These are phyloP conservation scores for Phaeodactylum tricornutum DNA, from an alignment of 108 stramenopile genomes.

Conservation along the genomic window DNA sequence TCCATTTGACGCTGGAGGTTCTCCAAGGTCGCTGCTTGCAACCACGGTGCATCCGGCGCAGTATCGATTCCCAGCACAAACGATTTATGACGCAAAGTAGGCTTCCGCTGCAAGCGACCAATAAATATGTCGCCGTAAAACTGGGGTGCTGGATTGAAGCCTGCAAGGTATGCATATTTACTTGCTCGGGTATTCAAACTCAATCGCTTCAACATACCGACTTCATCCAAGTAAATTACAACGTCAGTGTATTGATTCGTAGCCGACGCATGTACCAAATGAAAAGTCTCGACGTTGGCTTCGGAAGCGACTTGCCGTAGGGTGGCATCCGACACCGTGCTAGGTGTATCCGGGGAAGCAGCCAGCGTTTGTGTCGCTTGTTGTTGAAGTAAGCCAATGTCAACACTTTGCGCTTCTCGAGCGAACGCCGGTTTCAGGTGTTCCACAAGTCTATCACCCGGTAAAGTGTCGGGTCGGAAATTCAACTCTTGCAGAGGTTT, in stretches of 20 bases:
- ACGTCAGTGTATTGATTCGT: slow-evolving; percentile 53
- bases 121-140: slow-evolving; percentile 81
- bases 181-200: slow-evolving; percentile 50
- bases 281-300: slow-evolving; percentile 70
- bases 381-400: slow-evolving; percentile 42
- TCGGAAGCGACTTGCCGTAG: slow-evolving; percentile 37
- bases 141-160: slow-evolving; percentile 65
- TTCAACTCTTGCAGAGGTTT: slow-evolving; percentile 35
- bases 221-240: slow-evolving; percentile 76
- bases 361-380: slow-evolving; percentile 47
- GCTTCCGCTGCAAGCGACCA: slow-evolving; percentile 35
- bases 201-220: slow-evolving; percentile 70
- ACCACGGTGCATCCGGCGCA: slow-evolving; percentile 40
- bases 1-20: slow-evolving; percentile 53
- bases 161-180: slow-evolving; percentile 36
- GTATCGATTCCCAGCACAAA: slow-evolving; percentile 38
- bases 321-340: slow-evolving; percentile 18
- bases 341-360: slow-evolving; percentile 22
- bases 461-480: slow-evolving; percentile 7
- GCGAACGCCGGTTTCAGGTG: slow-evolving; percentile 58
- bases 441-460: slow-evolving; percentile 41
- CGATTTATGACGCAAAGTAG: slow-evolving; percentile 31
- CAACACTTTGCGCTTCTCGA: slow-evolving; percentile 33
- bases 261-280: slow-evolving; percentile 52
- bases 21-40: slow-evolving; percentile 48